Evolutionary conservation across 1,139 yeast species (phyloP).

Genomic region (Lodderomyces elongisporus): DNA sequence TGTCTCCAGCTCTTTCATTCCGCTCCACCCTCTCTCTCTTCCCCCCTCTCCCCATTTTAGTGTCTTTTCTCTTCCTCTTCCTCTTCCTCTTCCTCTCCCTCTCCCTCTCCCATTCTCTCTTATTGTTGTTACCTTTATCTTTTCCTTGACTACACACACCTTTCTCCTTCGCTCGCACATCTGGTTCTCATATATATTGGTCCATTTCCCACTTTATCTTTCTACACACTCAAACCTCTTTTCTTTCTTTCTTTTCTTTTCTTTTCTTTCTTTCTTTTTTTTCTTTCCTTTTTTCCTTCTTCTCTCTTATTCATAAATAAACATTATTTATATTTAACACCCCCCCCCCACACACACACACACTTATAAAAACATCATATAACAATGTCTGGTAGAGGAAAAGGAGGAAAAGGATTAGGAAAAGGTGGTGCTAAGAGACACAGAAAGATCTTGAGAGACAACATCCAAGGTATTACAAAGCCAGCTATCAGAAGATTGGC

Average conservation of each 20-base stretch:
- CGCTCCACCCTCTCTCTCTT: background rate
- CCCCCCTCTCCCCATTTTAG: too few species aligned
- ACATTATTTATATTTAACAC: constrained; percentile 1
- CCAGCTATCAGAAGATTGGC: constrained; percentile 99
- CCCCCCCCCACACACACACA: background rate
- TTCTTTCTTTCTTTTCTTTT: background rate
- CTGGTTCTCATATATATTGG: constrained; percentile 8
- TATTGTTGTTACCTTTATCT: background rate
- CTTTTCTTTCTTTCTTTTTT: constrained; percentile 1
- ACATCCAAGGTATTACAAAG: constrained; percentile 99
- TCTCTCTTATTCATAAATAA: background rate
- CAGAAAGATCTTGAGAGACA: constrained; percentile 98
- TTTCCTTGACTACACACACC: background rate
- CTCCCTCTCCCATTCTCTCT: constrained; percentile 1
- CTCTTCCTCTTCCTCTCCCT: constrained; percentile 1
- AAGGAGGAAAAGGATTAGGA: constrained; percentile 99
- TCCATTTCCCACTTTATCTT: constrained; percentile 6
- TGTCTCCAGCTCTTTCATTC: background rate
- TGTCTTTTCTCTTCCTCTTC: too few species aligned
- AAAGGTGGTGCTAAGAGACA: constrained; percentile 99
- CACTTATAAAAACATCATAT: constrained; percentile 12
- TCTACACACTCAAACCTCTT: constrained; percentile 5
- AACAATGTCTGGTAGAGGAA: constrained; percentile 98
- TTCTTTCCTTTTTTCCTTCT: constrained; percentile 1
- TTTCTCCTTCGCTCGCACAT: constrained; percentile 2